These are phyloP conservation scores for Setomelanomma holmii DNA, from an alignment of 2,329 filamentous ascomycete genomes.

Conservation along the genomic window DNA sequence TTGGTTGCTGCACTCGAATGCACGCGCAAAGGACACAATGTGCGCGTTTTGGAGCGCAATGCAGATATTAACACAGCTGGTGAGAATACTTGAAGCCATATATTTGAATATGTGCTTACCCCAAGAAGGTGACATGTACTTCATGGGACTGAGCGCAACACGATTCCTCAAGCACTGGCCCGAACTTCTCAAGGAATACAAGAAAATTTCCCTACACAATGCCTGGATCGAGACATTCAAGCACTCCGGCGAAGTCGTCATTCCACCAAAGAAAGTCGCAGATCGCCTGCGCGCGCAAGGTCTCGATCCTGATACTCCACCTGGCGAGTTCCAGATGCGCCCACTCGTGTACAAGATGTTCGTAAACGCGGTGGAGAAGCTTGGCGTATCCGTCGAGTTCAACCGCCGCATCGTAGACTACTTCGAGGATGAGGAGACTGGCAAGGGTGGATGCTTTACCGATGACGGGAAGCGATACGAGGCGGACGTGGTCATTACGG, in stretches of 20 bases:
- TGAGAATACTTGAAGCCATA: slow-evolving; percentile 43
- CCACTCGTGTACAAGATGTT: slow-evolving; percentile 65
- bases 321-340: slow-evolving; percentile 64
- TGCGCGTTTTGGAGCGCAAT: slow-evolving; percentile 53
- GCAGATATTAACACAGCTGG: slow-evolving; percentile 60
- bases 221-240: slow-evolving; percentile 64
- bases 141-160: slow-evolving; percentile 64
- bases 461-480: slow-evolving; percentile 53
- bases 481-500: slow-evolving; percentile 51
- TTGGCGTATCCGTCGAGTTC: slow-evolving; percentile 54
- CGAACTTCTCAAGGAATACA: slow-evolving; percentile 59
- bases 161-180: slow-evolving; percentile 64
- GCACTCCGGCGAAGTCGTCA: slow-evolving; percentile 59
- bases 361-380: slow-evolving; percentile 56
- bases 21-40: slow-evolving; percentile 50
- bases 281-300: slow-evolving; percentile 58
- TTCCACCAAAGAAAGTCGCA: slow-evolving; percentile 57
- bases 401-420: slow-evolving; percentile 53
- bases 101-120: too few relatives aligned
- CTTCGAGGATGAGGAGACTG: slow-evolving; percentile 51
- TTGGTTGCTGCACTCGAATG: slow-evolving; percentile 49
- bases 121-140: slow-evolving; percentile 63
- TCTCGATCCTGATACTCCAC: slow-evolving; percentile 57
- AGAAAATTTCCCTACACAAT: slow-evolving; percentile 60
- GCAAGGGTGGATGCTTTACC: slow-evolving; percentile 44